Conservation (phyloP, 345 rosid genomes). For the Clausena lansium region DNA sequence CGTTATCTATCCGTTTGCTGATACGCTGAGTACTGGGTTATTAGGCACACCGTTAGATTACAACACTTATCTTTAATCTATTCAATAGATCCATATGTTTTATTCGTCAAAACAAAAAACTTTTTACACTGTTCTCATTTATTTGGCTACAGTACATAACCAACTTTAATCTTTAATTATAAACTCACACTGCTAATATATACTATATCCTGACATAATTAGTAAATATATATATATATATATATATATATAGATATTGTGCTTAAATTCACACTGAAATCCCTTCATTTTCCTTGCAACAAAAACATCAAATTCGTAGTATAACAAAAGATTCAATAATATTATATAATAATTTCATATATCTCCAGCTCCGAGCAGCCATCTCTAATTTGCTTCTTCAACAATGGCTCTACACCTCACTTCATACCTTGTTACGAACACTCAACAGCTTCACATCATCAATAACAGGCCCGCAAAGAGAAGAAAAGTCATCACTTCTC, state of each 20-base stretch:
- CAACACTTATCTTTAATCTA: too few species aligned
- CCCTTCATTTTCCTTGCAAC: background rate
- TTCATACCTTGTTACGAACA: constrained; percentile 31
- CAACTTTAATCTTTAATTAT: background rate
- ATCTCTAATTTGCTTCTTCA: background rate
- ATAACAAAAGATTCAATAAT: background rate
- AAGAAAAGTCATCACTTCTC: constrained; percentile 68
- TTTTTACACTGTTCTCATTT: too few species aligned
- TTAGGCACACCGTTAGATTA: too few species aligned
- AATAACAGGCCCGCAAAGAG: constrained; percentile 78
- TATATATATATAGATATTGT: background rate
- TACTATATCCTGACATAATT: background rate
- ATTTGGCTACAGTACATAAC: background rate
- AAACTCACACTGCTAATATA: background rate
- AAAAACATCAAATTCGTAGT: constrained; percentile 10
- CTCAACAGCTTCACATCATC: constrained; percentile 69
- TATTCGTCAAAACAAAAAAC: too few species aligned
- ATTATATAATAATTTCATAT: background rate
- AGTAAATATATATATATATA: background rate
- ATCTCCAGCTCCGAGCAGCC: background rate
- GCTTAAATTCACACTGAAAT: background rate
- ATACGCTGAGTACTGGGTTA: too few species aligned
- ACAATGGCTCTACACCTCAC: background rate
- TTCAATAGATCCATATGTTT: too few species aligned
- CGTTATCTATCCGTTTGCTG: too few species aligned